These are phyloP conservation scores for Candida sakaeoensis DNA, from an alignment of 805 yeast genomes.

Conservation along the genomic window DNA sequence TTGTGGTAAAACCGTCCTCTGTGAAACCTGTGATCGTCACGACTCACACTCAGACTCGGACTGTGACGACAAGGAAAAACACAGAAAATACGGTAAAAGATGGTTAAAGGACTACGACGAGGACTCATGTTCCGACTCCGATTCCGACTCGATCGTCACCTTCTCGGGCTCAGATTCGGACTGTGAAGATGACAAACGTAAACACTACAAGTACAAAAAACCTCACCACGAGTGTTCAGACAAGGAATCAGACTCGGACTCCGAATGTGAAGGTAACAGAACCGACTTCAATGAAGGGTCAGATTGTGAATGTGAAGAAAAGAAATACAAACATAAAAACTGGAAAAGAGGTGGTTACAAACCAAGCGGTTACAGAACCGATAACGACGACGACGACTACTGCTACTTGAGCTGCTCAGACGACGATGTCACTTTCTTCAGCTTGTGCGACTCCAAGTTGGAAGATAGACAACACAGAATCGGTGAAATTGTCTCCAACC, in stretches of 20 bases:
- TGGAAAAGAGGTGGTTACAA: background rate
- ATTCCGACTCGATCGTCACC: too few species aligned
- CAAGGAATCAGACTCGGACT: background rate
- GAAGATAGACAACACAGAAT: conserved; percentile 16
- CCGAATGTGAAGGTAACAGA: background rate
- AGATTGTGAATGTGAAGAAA: background rate
- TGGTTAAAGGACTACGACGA: too few species aligned
- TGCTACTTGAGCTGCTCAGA: conserved; percentile 13
- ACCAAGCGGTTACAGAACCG: background rate
- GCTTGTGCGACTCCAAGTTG: conserved; percentile 48
- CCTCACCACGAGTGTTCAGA: too few species aligned
- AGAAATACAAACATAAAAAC: background rate
- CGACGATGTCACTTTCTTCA: conserved; percentile 24
- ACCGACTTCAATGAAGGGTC: background rate
- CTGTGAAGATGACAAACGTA: background rate
- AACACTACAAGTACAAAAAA: background rate
- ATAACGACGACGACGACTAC: background rate
- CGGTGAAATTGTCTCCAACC: conserved; percentile 9
- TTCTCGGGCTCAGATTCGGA: background rate
- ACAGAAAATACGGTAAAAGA: too few species aligned
- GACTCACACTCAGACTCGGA: background rate
- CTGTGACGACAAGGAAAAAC: background rate
- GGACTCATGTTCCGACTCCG: too few species aligned
- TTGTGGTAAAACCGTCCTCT: background rate
- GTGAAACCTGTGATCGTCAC: background rate